Evolutionary conservation across 176 grass and related monocot genomes (phyloP).

Genomic region (Chloris gayana): DNA sequence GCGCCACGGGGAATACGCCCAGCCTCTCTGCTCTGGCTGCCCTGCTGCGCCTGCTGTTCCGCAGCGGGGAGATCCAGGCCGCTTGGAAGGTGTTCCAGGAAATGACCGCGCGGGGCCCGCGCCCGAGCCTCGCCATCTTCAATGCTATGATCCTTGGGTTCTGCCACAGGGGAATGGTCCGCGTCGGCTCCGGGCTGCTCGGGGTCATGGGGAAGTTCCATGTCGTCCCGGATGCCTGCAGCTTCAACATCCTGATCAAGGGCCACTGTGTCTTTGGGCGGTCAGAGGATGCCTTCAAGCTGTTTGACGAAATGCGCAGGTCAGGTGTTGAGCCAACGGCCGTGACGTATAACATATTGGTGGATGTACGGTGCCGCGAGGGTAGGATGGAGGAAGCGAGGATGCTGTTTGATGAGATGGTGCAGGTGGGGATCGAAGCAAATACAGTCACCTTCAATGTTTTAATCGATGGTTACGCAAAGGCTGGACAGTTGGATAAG

Average conservation of each 20-base stretch:
- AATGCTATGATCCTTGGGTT: conserved; percentile 86
- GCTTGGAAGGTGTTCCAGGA: conserved; percentile 93
- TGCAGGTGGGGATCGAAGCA: conserved; percentile 48
- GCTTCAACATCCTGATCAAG: conserved; percentile 94
- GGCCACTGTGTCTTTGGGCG: conserved; percentile 58
- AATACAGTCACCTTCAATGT: conserved; percentile 87
- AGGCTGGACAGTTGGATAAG: conserved; percentile 66
- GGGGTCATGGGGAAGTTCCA: conserved; percentile 59
- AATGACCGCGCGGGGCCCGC: conserved; percentile 60
- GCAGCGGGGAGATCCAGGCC: conserved; percentile 45
- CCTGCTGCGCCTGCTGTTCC: conserved; percentile 65
- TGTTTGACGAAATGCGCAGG: conserved; percentile 66
- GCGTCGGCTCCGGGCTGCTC: conserved; percentile 47
- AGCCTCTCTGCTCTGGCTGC: conserved; percentile 53
- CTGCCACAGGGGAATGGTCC: conserved; percentile 59
- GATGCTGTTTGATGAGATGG: conserved; percentile 67
- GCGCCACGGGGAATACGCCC: conserved; percentile 36
- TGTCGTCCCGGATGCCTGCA: conserved; percentile 53
- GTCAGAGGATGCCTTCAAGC: conserved; percentile 56
- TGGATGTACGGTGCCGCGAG: conserved; percentile 55
- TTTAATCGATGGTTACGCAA: conserved; percentile 83
- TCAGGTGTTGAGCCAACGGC: conserved; percentile 43
- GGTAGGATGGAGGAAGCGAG: conserved; percentile 76
- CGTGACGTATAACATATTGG: conserved; percentile 84
- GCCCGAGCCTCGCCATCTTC: conserved; percentile 57